Evolutionary conservation across 805 yeast species (phyloP), one percentile per base, ranked within the genome.

Genomic region (Lachancea meyersii): DNA sequence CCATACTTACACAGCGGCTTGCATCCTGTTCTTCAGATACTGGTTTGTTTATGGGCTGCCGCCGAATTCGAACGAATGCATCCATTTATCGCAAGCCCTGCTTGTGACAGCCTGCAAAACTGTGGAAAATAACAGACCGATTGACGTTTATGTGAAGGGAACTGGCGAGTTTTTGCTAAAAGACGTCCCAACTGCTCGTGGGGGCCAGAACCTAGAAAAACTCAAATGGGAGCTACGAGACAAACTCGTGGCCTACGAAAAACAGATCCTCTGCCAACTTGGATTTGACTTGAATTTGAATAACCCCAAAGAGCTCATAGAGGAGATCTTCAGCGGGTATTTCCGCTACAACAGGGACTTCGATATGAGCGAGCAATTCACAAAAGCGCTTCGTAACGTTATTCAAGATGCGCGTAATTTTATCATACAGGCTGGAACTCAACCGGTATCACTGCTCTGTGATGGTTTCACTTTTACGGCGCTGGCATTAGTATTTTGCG

Each of bases 211-310:
- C 35, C 35, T 60, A 34, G 68, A 63, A 43, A 63, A 62, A 46
- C 52, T 62, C 38, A 61, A 61, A 42, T 63, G 68, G 68, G 63
- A 59, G 38, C 52, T 60, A 3, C 58, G 64, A 41, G 68, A 63
- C 46, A 55, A 58, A 41, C 39, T 63, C 34, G 59, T 62, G 4
- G 53, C 52, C 13, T 55, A 60, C 35, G 68, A 63, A 38, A 62
- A 58, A 43, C 49, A 44, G 35, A 46, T 62, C 2, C 34, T 63
- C 9, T 58, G 63, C 40, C 46, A 47, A 36, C 53, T 63, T 48
- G 65, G 63, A 5, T 63, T 63, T 46, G 68, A 63, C 41, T 47
- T 63, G 23, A 55, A 60, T 43, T 46, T 61, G 22, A 57, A 54
- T 11, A 63, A 63, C 45, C 63, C 68, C 14, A 63, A 61, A 45